phyloP scores from a whole-genome alignment of 257 asterid species.

The Salvia hispanica region DNA sequence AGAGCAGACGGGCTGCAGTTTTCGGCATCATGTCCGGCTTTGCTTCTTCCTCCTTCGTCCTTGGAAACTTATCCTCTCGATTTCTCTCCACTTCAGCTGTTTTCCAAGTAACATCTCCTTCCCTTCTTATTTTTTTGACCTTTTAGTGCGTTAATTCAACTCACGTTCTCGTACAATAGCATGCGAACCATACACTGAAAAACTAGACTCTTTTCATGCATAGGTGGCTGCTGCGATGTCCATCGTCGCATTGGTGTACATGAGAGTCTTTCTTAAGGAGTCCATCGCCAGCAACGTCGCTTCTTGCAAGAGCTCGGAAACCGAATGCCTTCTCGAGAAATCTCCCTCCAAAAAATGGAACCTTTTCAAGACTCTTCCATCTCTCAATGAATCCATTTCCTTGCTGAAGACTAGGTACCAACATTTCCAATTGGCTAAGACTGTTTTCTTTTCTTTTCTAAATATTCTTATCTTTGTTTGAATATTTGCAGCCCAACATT shows the following conservation, averaged over 20 bases:
- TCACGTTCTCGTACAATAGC: too few relatives aligned
- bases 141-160: too few relatives aligned
- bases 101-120: slow-evolving; percentile 53
- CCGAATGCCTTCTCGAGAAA: slow-evolving; percentile 62
- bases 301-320: slow-evolving; percentile 42
- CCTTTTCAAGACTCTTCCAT: slow-evolving; percentile 57
- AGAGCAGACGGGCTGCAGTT: slow-evolving; percentile 63
- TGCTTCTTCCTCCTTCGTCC: slow-evolving; percentile 76
- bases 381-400: slow-evolving; percentile 57
- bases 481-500: slow-evolving; percentile 64
- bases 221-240: slow-evolving; percentile 85
- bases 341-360: slow-evolving; percentile 51
- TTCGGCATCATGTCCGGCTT: slow-evolving; percentile 83
- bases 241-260: slow-evolving; percentile 58
- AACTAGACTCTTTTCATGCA: too few relatives aligned
- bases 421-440: too few relatives aligned
- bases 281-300: slow-evolving; percentile 36
- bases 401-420: slow-evolving; percentile 56
- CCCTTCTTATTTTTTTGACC: too few relatives aligned
- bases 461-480: too few relatives aligned
- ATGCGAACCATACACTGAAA: too few relatives aligned
- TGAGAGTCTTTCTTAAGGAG: slow-evolving; percentile 77
- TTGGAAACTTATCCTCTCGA: slow-evolving; percentile 86
- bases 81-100: slow-evolving; percentile 70
- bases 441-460: background rate